Percentiles rank a stretch among this genome's conserved stretches.
These are phyloP conservation scores for Cucumis hystrix DNA, from an alignment of 306 rosid genomes.

Conservation along the genomic window DNA sequence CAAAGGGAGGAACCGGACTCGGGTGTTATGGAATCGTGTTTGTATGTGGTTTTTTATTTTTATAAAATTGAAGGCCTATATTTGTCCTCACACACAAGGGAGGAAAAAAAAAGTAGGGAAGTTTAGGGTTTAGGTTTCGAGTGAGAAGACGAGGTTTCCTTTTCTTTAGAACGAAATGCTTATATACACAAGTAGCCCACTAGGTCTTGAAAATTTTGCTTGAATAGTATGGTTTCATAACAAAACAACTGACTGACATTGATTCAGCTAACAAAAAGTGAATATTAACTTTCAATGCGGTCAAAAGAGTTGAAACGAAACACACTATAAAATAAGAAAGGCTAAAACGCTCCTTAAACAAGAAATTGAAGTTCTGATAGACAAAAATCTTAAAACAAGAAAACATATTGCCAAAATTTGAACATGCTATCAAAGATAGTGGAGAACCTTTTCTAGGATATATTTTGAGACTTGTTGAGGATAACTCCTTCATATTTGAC, in stretches of 20 bases:
- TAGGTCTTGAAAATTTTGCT: background rate
- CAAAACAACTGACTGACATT: background rate
- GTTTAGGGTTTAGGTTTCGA: too few species aligned
- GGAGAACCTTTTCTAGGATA: background rate
- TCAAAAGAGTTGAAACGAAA: background rate
- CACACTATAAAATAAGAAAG: background rate
- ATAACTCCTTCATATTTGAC: slow-evolving; percentile 56
- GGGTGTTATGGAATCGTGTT: background rate
- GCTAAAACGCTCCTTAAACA: background rate
- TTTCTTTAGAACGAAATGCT: background rate
- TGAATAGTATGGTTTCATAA: background rate
- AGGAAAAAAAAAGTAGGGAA: background rate
- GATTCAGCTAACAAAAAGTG: background rate
- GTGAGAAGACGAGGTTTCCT: background rate
- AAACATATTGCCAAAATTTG: slow-evolving; percentile 6
- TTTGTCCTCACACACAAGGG: background rate
- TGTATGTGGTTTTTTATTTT: background rate
- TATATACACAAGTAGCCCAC: background rate
- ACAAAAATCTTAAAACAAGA: background rate
- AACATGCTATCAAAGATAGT: slow-evolving; percentile 1
- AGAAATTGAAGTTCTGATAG: background rate
- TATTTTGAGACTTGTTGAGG: slow-evolving; percentile 39
- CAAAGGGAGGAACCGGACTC: too few species aligned
- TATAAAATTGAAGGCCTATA: background rate
- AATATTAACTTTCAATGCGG: background rate